phyloP scores from a whole-genome alignment of 2,329 filamentous ascomycete species.

The Tolypocladium ovalisporum region DNA sequence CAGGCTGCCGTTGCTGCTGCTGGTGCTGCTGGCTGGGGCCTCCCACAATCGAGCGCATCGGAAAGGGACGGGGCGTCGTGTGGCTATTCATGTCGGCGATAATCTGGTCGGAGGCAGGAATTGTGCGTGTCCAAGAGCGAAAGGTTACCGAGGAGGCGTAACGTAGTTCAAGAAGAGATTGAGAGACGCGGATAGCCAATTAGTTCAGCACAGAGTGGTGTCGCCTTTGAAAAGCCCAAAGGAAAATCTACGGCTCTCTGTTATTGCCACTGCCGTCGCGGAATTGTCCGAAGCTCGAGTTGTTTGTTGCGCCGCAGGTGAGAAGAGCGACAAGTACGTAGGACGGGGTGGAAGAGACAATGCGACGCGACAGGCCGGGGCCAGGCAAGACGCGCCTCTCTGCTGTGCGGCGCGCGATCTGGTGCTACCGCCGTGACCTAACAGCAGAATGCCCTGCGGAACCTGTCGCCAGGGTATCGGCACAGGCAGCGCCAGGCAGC shows the following conservation, averaged over 20 bases:
- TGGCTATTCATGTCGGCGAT: conserved; percentile 22
- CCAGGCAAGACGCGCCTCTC: conserved; percentile 1
- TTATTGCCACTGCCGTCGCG: neutral
- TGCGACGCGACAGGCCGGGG: conserved; percentile 4
- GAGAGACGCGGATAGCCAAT: neutral
- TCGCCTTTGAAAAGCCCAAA: neutral
- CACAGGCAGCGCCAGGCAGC: conserved; percentile 17
- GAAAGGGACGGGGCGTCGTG: conserved; percentile 25
- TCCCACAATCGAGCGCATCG: conserved; percentile 21
- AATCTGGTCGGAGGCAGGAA: neutral
- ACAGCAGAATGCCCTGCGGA: neutral
- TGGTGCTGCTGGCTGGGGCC: conserved; percentile 20
- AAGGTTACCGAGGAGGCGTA: neutral
- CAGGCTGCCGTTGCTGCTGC: conserved; percentile 15
- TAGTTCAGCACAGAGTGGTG: neutral
- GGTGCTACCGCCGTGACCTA: too few species aligned
- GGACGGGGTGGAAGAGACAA: neutral
- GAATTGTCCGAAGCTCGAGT: neutral
- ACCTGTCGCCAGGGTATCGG: conserved; percentile 15
- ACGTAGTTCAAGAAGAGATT: neutral
- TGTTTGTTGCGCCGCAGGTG: neutral
- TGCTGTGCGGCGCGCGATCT: neutral
- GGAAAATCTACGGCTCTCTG: neutral
- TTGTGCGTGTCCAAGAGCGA: neutral
- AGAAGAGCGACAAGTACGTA: neutral